Evolutionary conservation across 345 rosid species (phyloP).

Genomic region (Brassica juncea): DNA sequence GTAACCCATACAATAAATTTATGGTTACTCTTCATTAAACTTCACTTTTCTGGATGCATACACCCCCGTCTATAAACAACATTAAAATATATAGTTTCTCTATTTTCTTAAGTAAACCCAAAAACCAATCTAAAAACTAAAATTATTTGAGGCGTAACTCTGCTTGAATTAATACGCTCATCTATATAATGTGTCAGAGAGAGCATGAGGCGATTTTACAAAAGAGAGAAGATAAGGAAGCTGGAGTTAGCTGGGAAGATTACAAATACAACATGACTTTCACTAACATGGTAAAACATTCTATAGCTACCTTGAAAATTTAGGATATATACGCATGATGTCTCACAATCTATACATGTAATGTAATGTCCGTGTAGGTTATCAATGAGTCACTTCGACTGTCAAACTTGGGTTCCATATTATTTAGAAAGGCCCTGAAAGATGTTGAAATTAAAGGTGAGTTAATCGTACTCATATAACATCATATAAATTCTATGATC

Average conservation of each 20-base stretch:
- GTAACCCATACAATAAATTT: too few relatives aligned
- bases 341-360: background rate
- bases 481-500: background rate
- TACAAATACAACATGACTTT: slow-evolving; percentile 49
- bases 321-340: background rate
- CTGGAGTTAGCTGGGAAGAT: slow-evolving; percentile 46
- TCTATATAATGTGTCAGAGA: background rate
- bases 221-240: slow-evolving; percentile 15
- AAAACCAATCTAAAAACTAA: background rate
- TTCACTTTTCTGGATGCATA: too few relatives aligned
- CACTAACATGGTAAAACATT: slow-evolving; percentile 43
- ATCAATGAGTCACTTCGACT: slow-evolving; percentile 50
- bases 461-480: background rate
- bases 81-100: too few relatives aligned
- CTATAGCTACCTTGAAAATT: background rate
- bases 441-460: slow-evolving; percentile 45
- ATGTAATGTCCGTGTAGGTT: background rate
- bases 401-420: slow-evolving; percentile 29
- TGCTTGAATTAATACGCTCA: background rate
- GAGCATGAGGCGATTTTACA: slow-evolving; percentile 30
- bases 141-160: background rate
- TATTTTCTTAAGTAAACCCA: background rate
- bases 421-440: slow-evolving; percentile 44
- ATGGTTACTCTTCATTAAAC: too few relatives aligned
- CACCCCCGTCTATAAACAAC: too few relatives aligned